phyloP scores from a whole-genome alignment of 768 basidiomycete species.

The Cyclocybe aegerita region DNA sequence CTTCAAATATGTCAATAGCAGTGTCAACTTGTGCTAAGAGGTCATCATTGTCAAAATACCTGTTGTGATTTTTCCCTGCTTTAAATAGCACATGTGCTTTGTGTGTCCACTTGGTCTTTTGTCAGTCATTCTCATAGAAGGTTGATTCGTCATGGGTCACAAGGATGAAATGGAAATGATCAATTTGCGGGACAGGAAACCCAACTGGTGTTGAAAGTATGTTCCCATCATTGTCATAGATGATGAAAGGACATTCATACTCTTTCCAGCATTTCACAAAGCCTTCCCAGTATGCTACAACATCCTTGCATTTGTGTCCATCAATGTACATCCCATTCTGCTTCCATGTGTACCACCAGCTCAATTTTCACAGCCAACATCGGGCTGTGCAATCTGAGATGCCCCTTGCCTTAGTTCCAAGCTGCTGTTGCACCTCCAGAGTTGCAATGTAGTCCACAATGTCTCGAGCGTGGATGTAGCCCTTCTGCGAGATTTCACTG shows the following conservation, averaged over 20 bases:
- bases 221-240: constrained; percentile 24
- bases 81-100: constrained; percentile 8
- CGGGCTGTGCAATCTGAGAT: constrained; percentile 25
- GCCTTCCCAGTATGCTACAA: constrained; percentile 30
- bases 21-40: constrained; percentile 17
- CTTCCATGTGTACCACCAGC: constrained; percentile 24
- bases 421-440: constrained; percentile 17
- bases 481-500: constrained; percentile 17
- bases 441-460: constrained; percentile 27
- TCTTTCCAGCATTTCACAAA: constrained; percentile 21
- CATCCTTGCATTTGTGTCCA: constrained; percentile 35
- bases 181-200: constrained; percentile 13
- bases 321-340: constrained; percentile 33
- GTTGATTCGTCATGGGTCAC: constrained; percentile 37
- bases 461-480: constrained; percentile 23
- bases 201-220: constrained; percentile 6
- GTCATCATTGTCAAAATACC: constrained; percentile 24
- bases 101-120: constrained; percentile 27
- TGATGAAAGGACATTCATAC: constrained; percentile 20
- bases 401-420: constrained; percentile 8
- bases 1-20: constrained; percentile 29
- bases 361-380: constrained; percentile 30
- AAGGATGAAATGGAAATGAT: constrained; percentile 15
- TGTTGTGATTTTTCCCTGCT: constrained; percentile 28
- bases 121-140: constrained; percentile 33